Conservation (phyloP, 2,329 filamentous ascomycete genomes). For the Zelopaecilomyces penicillatus region DNA sequence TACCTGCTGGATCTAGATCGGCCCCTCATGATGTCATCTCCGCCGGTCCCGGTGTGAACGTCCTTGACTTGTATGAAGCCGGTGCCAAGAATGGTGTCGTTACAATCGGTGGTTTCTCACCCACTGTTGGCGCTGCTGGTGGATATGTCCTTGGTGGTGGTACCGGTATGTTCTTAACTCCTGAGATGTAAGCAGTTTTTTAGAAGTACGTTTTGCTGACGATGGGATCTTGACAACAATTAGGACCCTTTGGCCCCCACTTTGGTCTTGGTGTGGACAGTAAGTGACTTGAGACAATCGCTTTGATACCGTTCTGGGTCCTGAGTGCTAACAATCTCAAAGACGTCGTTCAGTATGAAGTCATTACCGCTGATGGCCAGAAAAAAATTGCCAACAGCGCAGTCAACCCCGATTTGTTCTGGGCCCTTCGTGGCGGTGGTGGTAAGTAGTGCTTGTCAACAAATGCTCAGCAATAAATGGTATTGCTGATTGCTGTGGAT, state of each 20-base stretch:
- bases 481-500: too few relatives aligned
- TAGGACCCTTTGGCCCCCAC: constrained; percentile 34
- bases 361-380: constrained; percentile 35
- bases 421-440: constrained; percentile 40
- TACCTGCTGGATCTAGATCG: constrained; percentile 25
- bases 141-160: constrained; percentile 55
- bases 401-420: constrained; percentile 37
- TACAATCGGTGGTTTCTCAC: constrained; percentile 47
- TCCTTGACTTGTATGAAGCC: constrained; percentile 34
- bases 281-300: constrained; percentile 27
- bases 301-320: too few relatives aligned
- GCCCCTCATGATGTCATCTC: constrained; percentile 46
- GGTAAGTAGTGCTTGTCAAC: constrained; percentile 6
- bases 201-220: too few relatives aligned
- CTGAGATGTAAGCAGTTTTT: too few relatives aligned
- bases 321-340: too few relatives aligned
- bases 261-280: constrained; percentile 50
- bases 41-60: constrained; percentile 45
- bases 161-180: constrained; percentile 27
- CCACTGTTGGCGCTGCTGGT: constrained; percentile 48
- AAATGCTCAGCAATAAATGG: too few relatives aligned
- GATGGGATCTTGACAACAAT: too few relatives aligned
- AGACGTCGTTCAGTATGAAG: constrained; percentile 21
- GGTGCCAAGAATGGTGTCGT: constrained; percentile 37
- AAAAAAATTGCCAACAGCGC: constrained; percentile 30